Base-by-base conservation (phyloP, 2,329 filamentous ascomycete species). In the Hypomyces perniciosus region DNA sequence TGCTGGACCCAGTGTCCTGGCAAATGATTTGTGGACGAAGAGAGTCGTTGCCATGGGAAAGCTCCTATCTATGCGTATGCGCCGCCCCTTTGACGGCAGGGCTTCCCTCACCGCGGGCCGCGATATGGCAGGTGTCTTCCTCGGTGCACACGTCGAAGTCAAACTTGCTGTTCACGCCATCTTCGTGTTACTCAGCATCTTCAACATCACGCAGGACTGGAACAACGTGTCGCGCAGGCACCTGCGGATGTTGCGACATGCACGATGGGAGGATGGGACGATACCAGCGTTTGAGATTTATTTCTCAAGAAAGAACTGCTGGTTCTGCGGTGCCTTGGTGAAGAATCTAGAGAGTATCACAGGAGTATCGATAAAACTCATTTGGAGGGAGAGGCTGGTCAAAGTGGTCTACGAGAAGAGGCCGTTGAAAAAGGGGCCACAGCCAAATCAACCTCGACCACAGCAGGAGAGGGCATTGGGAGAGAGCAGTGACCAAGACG, bases 71-170 rank as follows among this genome's bases (percentile, higher is more conserved):
- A 10, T 71, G n/a, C 54, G 54, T 2, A 61, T 70, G 53, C 48
- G 46, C 5, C 50, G 63, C 0, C 59, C 62, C 0, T 71, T 61
- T 13, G 70, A 71, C 34, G 51, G 51, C 2, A 43, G 33, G 1
- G 41, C 41, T 0, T 37, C 34, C 26, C 13, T 9, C 5, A 12
- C 26, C n/a, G n/a, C 35, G 8, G 49, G 37, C 7, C 34, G 45
- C 2, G 34, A 46, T 13, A 49, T 49, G 29, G 49, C 44, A 7
- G 65, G 68, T 4, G 53, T 64, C 9, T 68, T 66, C 39, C 58
- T 60, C 1, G 67, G 65, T 0, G 62, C 65, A 0, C 71, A 74
- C 26, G 65, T 69, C 1, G 71, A 74, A 51, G 67, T 68, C 12
- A 73, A 73, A 50, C 62, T 74, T 0, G 67, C 70, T 0, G 59